Percentiles rank a stretch among this genome's conserved stretches.
Evolutionary conservation across 176 grass and related monocot species (phyloP).

Genomic region (Thalia dealbata): DNA sequence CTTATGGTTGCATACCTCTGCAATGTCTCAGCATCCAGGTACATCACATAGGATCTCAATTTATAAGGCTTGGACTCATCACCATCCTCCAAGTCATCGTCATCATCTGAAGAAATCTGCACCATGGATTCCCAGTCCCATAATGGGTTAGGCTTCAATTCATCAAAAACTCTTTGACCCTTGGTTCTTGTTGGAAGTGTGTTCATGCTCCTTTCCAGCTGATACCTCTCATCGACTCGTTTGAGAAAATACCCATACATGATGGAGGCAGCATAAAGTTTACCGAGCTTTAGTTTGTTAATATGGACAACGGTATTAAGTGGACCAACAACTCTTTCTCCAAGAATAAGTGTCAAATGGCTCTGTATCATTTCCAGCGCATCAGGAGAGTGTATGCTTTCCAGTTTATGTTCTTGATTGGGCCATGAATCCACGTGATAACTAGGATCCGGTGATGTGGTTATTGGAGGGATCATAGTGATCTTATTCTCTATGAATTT

Average conservation of each 20-base stretch:
- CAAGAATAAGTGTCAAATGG: slow-evolving; percentile 73
- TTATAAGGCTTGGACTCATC: slow-evolving; percentile 46
- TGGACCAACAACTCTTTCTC: slow-evolving; percentile 61
- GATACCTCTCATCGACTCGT: slow-evolving; percentile 83
- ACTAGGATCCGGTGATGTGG: slow-evolving; percentile 36
- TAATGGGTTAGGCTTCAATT: slow-evolving; percentile 68
- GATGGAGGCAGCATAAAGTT: slow-evolving; percentile 94
- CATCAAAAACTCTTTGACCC: slow-evolving; percentile 49
- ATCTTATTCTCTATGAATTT: slow-evolving; percentile 87
- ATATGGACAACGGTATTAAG: slow-evolving; percentile 60
- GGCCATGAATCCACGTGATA: slow-evolving; percentile 43
- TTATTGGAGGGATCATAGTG: slow-evolving; percentile 58
- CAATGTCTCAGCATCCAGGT: slow-evolving; percentile 62
- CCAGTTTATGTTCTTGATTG: slow-evolving; percentile 65
- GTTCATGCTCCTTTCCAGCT: slow-evolving; percentile 91
- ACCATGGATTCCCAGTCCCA: slow-evolving; percentile 93
- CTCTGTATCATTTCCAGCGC: slow-evolving; percentile 89
- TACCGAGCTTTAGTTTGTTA: slow-evolving; percentile 89
- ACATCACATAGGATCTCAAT: slow-evolving; percentile 71
- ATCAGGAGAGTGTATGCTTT: slow-evolving; percentile 66
- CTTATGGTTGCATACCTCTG: slow-evolving; percentile 85
- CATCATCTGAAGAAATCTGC: slow-evolving; percentile 44
- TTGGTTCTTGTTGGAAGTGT: slow-evolving; percentile 47
- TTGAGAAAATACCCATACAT: slow-evolving; percentile 99
- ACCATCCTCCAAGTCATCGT: slow-evolving; percentile 26